These are phyloP conservation scores for Aspergillus mulundensis DNA, from an alignment of 495 filamentous ascomycete genomes.

Conservation along the genomic window DNA sequence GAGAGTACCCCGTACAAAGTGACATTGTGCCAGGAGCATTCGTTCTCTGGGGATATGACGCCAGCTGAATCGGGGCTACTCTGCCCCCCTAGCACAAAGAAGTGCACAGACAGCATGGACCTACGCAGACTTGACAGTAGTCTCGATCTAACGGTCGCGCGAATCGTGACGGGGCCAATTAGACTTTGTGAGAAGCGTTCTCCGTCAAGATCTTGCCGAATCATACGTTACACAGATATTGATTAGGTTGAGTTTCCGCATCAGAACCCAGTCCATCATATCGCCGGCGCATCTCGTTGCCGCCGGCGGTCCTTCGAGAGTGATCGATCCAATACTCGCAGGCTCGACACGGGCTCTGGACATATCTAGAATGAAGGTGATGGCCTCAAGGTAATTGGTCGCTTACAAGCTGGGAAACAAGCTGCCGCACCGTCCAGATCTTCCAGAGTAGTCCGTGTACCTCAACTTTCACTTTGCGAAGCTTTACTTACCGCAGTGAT, in stretches of 20 bases:
- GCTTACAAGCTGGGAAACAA: not conserved
- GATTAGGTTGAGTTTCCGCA: constrained; percentile 4
- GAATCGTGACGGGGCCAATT: constrained; percentile 16
- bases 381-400: not conserved
- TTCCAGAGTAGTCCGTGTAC: too few species aligned
- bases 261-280: constrained; percentile 2
- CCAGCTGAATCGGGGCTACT: not conserved
- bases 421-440: not conserved
- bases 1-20: too few species aligned
- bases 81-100: not conserved
- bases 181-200: constrained; percentile 19
- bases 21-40: not conserved
- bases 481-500: not conserved
- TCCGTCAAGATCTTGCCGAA: constrained; percentile 17
- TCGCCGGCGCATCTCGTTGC: not conserved
- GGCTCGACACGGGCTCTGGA: not conserved
- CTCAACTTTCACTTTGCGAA: not conserved
- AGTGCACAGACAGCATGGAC: not conserved
- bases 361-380: not conserved
- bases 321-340: not conserved
- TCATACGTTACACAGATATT: constrained; percentile 4
- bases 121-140: constrained; percentile 1
- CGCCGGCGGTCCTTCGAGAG: not conserved
- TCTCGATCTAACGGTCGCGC: constrained; percentile 24
- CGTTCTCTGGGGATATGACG: not conserved